Base-by-base conservation (phyloP, 768 basidiomycete species). In the Lactifluus rugatus region DNA sequence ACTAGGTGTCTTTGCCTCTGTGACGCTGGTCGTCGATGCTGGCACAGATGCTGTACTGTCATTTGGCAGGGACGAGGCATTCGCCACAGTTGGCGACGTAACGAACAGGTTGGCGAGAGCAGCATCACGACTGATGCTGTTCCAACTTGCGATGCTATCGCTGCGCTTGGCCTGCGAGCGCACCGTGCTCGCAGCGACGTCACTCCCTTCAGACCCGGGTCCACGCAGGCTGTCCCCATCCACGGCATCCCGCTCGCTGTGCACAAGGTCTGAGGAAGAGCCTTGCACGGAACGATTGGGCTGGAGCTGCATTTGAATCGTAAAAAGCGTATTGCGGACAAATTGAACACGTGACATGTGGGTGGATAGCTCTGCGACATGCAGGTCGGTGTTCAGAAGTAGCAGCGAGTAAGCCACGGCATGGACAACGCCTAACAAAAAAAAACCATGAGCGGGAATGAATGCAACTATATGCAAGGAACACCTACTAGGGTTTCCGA, bases 341-440 rank as follows among this genome's bases (percentile, higher is more conserved):
- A 98, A 99, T 67, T 97, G 93, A 52, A 66, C 78, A 19, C 89
- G 82, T 1, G 95, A 93, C 96, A 98, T 99, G 60, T 90, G 85
- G 3, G 79, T 82, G 17, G 82, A 70, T 26, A 96, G 77, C 37
- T 97, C 94, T 32, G 94, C 96, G 51, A 99, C 87, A 70, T 99
- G 95, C 34, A 99, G 79, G 70, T 99, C 96, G 26, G 96, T 99
- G 73, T 99, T 99, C 52, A 98, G 80, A 32, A 98, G 78, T 0
- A 99, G 75, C 39, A 99, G 79, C 2, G 94, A 96, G 66, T 95
- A 98, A 2, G 91, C 80, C 48, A 94, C 88, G 2, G 92, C 89
- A 64, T 99, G 96, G n/a, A 98, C 89, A 61, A 97, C 82, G 63
- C 89, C 94, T 90, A 65, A 44, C 3, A 41, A 50, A 48, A 31